Conservation (phyloP, 768 basidiomycete genomes). For the Tricholoma flavovirens region DNA sequence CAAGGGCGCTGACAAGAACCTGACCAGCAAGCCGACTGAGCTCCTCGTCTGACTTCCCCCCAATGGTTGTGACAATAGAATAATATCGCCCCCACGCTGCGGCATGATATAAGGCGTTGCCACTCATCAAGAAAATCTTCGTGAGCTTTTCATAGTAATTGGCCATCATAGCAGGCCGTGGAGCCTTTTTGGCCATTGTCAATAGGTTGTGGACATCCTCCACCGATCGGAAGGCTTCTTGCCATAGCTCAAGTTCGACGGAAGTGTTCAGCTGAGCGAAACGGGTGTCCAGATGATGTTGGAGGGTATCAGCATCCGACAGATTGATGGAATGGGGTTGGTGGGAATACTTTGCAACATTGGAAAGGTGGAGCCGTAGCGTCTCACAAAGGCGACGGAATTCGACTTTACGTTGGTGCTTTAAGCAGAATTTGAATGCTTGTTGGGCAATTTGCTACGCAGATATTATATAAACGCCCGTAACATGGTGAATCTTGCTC, state of each 20-base stretch:
- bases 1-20: conserved; percentile 87
- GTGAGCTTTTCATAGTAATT: conserved; percentile 98
- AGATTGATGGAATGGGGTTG: conserved; percentile 95
- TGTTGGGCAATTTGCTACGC: conserved; percentile 88
- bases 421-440: conserved; percentile 95
- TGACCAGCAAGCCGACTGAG: conserved; percentile 78
- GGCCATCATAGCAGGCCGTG: conserved; percentile 94
- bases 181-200: conserved; percentile 88
- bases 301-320: conserved; percentile 88
- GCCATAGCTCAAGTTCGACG: conserved; percentile 98
- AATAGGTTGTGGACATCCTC: conserved; percentile 97
- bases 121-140: conserved; percentile 92
- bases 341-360: conserved; percentile 92
- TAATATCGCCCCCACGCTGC: conserved; percentile 92
- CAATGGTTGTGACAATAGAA: conserved; percentile 62
- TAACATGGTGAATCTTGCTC: not conserved
- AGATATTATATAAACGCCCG: not conserved
- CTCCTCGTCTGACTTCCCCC: conserved; percentile 74
- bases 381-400: conserved; percentile 97
- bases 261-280: conserved; percentile 96
- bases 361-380: conserved; percentile 87
- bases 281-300: conserved; percentile 93
- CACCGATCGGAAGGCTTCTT: conserved; percentile 96
- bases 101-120: conserved; percentile 92
- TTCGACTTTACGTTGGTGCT: conserved; percentile 91